phyloP scores from a whole-genome alignment of 2,329 filamentous ascomycete species.

The Orbilia javanica region DNA sequence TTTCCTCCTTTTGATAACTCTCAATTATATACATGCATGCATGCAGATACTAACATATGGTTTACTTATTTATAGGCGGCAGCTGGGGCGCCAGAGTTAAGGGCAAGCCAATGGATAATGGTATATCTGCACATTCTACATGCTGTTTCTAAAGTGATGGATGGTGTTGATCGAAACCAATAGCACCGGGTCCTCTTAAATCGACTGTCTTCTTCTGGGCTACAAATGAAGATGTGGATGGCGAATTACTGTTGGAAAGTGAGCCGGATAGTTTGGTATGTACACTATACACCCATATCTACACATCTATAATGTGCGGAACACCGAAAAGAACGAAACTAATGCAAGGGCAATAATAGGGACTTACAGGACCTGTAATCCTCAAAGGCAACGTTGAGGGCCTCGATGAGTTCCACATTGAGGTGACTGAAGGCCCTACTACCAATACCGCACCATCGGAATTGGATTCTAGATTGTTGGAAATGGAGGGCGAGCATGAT shows the following conservation, averaged over 20 bases:
- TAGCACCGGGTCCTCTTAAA: conserved; percentile 73
- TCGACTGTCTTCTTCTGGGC: conserved; percentile 86
- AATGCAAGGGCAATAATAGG: conserved; percentile 62
- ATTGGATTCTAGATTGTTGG: conserved; percentile 73
- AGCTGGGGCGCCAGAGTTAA: conserved; percentile 93
- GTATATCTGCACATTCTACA: conserved; percentile 59
- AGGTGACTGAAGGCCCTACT: conserved; percentile 78
- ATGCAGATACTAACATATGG: background rate
- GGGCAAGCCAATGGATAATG: conserved; percentile 80
- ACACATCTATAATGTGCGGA: background rate
- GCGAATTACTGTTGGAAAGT: conserved; percentile 72
- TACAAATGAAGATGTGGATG: conserved; percentile 80
- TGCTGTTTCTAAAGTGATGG: background rate
- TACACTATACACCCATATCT: background rate
- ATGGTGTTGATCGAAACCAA: background rate
- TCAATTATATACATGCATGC: conserved; percentile 5
- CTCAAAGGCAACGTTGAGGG: conserved; percentile 77
- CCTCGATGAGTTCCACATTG: conserved; percentile 83
- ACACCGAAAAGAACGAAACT: background rate
- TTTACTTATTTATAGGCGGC: conserved; percentile 68
- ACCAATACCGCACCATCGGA: conserved; percentile 72
- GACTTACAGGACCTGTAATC: conserved; percentile 74
- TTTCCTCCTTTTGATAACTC: background rate
- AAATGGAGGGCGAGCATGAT: conserved; percentile 81
- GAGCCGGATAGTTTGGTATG: conserved; percentile 66